Conservation (phyloP, 2,329 filamentous ascomycete species). For the Trichoderma koningii region DNA sequence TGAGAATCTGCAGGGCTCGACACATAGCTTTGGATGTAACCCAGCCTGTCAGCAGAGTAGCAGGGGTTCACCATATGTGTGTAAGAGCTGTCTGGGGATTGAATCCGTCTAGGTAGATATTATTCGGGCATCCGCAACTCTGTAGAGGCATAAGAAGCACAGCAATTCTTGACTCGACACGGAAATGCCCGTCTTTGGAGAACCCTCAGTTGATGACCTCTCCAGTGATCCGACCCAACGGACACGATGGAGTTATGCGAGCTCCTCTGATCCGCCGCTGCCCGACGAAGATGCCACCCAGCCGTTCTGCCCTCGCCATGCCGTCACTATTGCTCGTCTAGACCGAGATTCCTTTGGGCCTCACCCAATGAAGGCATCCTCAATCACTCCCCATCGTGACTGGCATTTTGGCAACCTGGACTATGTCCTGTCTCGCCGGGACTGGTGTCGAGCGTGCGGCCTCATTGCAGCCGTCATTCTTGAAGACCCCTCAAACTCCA, state of each 20-base stretch:
- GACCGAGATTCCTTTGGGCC: neutral
- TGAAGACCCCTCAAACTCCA: neutral
- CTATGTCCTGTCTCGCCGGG: neutral
- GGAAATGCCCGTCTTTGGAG: conserved; percentile 5
- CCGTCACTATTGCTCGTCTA: conserved; percentile 3
- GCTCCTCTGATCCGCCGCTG: conserved; percentile 4
- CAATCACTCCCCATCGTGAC: conserved; percentile 10
- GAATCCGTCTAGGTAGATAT: too few species aligned
- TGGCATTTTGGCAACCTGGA: conserved; percentile 23
- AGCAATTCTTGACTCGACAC: too few species aligned
- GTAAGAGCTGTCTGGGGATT: too few species aligned
- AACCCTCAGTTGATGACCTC: neutral
- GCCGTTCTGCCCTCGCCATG: conserved; percentile 19
- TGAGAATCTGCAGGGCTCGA: too few species aligned
- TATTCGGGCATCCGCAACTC: too few species aligned
- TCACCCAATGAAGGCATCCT: neutral
- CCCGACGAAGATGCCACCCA: conserved; percentile 14
- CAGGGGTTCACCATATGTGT: too few species aligned
- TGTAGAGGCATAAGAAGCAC: too few species aligned
- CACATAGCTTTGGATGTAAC: too few species aligned
- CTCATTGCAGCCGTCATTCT: conserved; percentile 9
- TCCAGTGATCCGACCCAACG: neutral
- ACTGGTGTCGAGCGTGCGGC: conserved; percentile 16
- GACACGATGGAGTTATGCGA: conserved; percentile 15
- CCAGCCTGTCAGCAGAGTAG: too few species aligned